Percentiles rank a stretch among this genome's conserved stretches.
These are phyloP conservation scores for Sclerotinia nivalis DNA, from an alignment of 2,329 filamentous ascomycete species.

Conservation along the genomic window DNA sequence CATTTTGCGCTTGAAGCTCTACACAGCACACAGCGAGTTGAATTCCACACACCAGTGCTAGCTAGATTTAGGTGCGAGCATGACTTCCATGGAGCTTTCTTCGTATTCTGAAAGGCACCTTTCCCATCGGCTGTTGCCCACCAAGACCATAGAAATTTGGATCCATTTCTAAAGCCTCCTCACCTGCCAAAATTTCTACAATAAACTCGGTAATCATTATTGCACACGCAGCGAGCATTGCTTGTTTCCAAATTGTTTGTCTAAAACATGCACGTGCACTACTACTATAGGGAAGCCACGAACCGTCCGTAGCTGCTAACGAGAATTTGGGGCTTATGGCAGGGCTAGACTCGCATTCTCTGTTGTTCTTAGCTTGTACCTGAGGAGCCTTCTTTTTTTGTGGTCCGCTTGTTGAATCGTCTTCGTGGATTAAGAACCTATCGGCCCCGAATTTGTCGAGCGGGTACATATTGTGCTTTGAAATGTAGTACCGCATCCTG, in stretches of 20 bases:
- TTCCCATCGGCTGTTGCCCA: neutral
- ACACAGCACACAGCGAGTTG: too few species aligned
- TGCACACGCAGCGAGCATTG: neutral
- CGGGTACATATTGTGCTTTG: conserved; percentile 34
- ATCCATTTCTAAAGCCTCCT: neutral
- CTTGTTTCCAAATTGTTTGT: neutral
- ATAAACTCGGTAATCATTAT: neutral
- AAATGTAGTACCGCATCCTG: too few species aligned
- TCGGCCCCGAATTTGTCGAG: conserved; percentile 43
- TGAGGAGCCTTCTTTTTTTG: conserved; percentile 10
- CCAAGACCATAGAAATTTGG: neutral
- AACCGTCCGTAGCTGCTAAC: neutral
- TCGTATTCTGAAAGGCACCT: neutral
- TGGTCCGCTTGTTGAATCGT: conserved; percentile 38
- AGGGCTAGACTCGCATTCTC: too few species aligned
- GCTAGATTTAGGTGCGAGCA: too few species aligned
- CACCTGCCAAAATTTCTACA: neutral
- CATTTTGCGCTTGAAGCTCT: too few species aligned
- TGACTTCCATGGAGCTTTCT: neutral
- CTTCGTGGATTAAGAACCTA: conserved; percentile 41
- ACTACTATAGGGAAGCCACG: neutral
- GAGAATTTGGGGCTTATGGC: neutral
- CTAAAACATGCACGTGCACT: neutral
- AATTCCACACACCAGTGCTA: too few species aligned
- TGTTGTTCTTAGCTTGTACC: neutral